Evolutionary conservation across 257 asterid species (phyloP).

Genomic region (Sherardia arvensis): DNA sequence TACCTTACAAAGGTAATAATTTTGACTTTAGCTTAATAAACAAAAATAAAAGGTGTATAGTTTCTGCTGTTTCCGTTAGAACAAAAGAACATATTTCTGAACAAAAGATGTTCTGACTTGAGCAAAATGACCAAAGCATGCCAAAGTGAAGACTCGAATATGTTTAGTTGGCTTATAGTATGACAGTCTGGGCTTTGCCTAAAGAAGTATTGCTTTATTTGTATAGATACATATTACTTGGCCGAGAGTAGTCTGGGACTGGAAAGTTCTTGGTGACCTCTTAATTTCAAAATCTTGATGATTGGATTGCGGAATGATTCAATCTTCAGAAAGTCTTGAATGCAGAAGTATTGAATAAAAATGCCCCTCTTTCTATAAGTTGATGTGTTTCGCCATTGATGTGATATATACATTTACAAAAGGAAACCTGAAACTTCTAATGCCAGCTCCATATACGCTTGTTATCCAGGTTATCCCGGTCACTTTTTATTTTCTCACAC

Average conservation of each 20-base stretch:
- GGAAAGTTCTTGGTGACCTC: not conserved
- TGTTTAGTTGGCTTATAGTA: not conserved
- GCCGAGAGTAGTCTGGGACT: not conserved
- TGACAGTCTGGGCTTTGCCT: not conserved
- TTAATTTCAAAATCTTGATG: not conserved
- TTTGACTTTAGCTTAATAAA: not conserved
- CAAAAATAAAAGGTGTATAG: too few species aligned
- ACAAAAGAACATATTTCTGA: not conserved
- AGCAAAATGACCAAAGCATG: too few species aligned
- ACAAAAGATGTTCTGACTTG: not conserved
- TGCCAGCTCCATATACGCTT: conserved; percentile 75
- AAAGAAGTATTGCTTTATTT: not conserved
- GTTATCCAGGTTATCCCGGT: conserved; percentile 75
- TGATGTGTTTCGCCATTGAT: conserved; percentile 21
- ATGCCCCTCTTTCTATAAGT: not conserved
- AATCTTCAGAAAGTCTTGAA: not conserved
- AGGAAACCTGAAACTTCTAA: conserved; percentile 44
- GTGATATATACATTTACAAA: conserved; percentile 55
- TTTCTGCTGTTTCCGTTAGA: too few species aligned
- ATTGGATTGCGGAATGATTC: not conserved
- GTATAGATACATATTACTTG: not conserved
- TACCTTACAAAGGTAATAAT: not conserved
- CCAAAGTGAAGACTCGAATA: too few species aligned
- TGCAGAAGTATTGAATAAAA: not conserved
- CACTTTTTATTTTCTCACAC: too few species aligned